Percentiles rank a stretch among this genome's conserved stretches.
phyloP scores from a whole-genome alignment of 2,329 filamentous ascomycete genomes.

The Neonectria magnoliae region DNA sequence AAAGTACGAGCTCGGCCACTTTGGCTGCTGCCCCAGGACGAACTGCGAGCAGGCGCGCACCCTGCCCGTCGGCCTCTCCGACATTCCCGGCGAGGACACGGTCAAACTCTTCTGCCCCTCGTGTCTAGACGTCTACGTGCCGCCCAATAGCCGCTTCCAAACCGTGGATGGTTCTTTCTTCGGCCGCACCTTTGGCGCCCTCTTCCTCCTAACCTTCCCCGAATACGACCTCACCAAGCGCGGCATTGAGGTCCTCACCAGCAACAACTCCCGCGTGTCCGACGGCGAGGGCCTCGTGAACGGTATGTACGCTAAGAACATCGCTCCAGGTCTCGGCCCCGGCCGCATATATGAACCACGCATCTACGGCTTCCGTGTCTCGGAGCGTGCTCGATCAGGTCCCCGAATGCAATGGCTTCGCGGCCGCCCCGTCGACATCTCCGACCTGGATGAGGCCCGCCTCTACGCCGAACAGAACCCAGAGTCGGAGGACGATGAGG shows the following conservation, averaged over 20 bases:
- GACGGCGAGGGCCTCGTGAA: conserved; percentile 73
- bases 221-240: conserved; percentile 88
- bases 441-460: conserved; percentile 83
- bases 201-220: conserved; percentile 98
- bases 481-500: conserved; percentile 68
- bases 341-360: conserved; percentile 91
- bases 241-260: conserved; percentile 67
- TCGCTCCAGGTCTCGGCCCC: conserved; percentile 85
- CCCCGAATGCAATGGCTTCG: conserved; percentile 98
- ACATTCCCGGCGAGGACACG: conserved; percentile 95
- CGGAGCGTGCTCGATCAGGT: conserved; percentile 87
- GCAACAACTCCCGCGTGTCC: conserved; percentile 46
- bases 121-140: conserved; percentile 96
- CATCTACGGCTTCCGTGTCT: conserved; percentile 97
- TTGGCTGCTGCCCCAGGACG: conserved; percentile 93
- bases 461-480: conserved; percentile 62
- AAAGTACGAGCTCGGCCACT: conserved; percentile 97
- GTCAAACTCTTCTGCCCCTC: conserved; percentile 98
- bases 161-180: conserved; percentile 98
- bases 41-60: conserved; percentile 91
- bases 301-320: conserved; percentile 85
- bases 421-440: conserved; percentile 81
- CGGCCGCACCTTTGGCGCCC: conserved; percentile 93
- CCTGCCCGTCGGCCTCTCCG: conserved; percentile 90
- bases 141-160: conserved; percentile 96